Evolutionary conservation across 179 eudicot genomes (phyloP).

Genomic region (Silene coronaria): DNA sequence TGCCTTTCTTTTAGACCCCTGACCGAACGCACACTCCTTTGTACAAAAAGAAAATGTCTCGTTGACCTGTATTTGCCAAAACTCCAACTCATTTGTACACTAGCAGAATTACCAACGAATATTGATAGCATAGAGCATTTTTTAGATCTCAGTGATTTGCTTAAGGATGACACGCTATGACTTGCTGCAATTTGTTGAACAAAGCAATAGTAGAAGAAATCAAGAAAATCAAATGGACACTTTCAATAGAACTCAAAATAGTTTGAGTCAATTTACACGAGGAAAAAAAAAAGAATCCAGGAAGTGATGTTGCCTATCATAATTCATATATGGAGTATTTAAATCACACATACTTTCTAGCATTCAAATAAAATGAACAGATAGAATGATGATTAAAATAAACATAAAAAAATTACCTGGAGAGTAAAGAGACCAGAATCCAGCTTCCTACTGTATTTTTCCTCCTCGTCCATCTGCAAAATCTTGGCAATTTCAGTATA

Average conservation of each 20-base stretch:
- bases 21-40: too few species aligned
- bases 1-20: too few species aligned
- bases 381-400: not conserved
- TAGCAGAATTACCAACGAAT: not conserved
- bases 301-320: not conserved
- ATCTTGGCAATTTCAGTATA: conserved; percentile 16
- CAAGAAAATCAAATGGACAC: not conserved
- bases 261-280: not conserved
- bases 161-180: not conserved
- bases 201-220: not conserved
- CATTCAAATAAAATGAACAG: not conserved
- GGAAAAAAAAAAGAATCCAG: not conserved
- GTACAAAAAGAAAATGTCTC: not conserved
- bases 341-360: not conserved
- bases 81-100: not conserved
- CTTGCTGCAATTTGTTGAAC: not conserved
- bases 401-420: conserved; percentile 66
- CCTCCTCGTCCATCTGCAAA: conserved; percentile 90
- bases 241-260: not conserved
- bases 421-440: conserved; percentile 93
- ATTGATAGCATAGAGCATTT: not conserved
- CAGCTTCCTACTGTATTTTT: conserved; percentile 69
- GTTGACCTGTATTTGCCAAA: not conserved
- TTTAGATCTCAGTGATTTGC: not conserved
- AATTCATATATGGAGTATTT: too few species aligned